These are phyloP conservation scores for Breviolum minutum DNA, from an alignment of 73 alveolate genomes.

Conservation along the genomic window DNA sequence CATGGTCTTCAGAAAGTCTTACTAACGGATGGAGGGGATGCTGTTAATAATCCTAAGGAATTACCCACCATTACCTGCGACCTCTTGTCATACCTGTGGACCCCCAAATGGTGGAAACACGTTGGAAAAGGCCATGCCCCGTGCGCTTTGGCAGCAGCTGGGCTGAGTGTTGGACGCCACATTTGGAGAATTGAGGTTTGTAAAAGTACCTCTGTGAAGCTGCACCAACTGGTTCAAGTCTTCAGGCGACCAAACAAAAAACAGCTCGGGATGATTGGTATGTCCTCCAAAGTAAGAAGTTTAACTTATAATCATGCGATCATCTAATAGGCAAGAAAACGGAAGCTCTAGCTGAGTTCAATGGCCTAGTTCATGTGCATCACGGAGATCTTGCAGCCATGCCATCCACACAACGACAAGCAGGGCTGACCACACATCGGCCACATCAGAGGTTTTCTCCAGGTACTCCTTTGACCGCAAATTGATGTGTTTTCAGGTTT, in stretches of 20 bases:
- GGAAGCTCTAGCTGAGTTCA: too few species aligned
- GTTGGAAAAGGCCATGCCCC: not conserved
- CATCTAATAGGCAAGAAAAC: too few species aligned
- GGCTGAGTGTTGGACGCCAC: not conserved
- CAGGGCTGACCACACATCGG: conserved; percentile 27
- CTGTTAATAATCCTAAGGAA: not conserved
- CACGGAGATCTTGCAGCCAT: too few species aligned
- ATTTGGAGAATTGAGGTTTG: conserved; percentile 74
- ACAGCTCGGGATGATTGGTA: too few species aligned
- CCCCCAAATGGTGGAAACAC: not conserved
- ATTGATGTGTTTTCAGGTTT: not conserved
- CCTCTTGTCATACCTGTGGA: not conserved
- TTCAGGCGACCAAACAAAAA: too few species aligned
- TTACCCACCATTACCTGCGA: too few species aligned
- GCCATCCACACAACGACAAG: too few species aligned
- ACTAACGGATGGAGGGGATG: not conserved
- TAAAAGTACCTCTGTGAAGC: conserved; percentile 34
- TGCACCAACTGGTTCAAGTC: too few species aligned
- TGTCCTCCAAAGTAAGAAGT: too few species aligned
- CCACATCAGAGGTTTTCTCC: conserved; percentile 16
- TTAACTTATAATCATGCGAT: too few species aligned
- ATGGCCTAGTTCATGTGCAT: too few species aligned
- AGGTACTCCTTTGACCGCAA: not conserved
- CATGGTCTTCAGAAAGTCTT: too few species aligned
- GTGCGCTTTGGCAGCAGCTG: not conserved